Evolutionary conservation across 2,329 filamentous ascomycete species (phyloP).

Genomic region (Rutstroemia sp.): DNA sequence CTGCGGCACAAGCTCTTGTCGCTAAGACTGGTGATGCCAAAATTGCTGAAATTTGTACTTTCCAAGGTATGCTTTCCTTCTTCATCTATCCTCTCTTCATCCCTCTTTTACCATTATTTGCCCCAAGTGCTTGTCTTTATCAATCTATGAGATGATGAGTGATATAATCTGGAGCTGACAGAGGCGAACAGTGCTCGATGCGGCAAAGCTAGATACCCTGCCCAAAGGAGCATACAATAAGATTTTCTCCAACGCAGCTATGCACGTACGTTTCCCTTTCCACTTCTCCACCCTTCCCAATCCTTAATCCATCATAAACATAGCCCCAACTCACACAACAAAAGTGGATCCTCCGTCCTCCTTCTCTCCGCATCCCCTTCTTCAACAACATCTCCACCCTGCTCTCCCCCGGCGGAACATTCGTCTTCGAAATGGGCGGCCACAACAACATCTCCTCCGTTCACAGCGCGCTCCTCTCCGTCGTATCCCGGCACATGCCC

Average conservation of each 20-base stretch:
- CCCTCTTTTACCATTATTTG: too few relatives aligned
- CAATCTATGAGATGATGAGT: too few relatives aligned
- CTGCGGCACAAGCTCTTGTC: slow-evolving; percentile 38
- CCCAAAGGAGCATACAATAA: slow-evolving; percentile 36
- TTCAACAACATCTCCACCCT: slow-evolving; percentile 45
- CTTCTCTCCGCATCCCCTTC: slow-evolving; percentile 37
- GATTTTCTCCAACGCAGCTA: slow-evolving; percentile 58
- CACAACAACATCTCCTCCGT: slow-evolving; percentile 61
- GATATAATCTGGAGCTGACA: neutral
- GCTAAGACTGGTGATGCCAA: neutral
- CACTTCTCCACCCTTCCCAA: neutral
- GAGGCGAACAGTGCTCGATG: slow-evolving; percentile 37
- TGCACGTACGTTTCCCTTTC: slow-evolving; percentile 29
- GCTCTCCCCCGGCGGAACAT: slow-evolving; percentile 47
- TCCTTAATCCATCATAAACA: neutral
- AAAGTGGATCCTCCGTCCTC: slow-evolving; percentile 50
- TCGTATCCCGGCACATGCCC: neutral
- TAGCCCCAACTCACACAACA: neutral
- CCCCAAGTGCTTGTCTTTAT: too few relatives aligned
- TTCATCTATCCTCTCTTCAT: too few relatives aligned
- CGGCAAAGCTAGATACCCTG: slow-evolving; percentile 31
- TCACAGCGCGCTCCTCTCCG: slow-evolving; percentile 42
- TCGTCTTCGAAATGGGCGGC: slow-evolving; percentile 67
- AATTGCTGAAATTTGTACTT: slow-evolving; percentile 16
- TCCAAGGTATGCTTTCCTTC: slow-evolving; percentile 16